A percentile compares a stretch with the other conserved stretches of the same genome.
These are phyloP conservation scores for Triangularia setosa DNA, from an alignment of 2,329 filamentous ascomycete genomes.

Conservation along the genomic window DNA sequence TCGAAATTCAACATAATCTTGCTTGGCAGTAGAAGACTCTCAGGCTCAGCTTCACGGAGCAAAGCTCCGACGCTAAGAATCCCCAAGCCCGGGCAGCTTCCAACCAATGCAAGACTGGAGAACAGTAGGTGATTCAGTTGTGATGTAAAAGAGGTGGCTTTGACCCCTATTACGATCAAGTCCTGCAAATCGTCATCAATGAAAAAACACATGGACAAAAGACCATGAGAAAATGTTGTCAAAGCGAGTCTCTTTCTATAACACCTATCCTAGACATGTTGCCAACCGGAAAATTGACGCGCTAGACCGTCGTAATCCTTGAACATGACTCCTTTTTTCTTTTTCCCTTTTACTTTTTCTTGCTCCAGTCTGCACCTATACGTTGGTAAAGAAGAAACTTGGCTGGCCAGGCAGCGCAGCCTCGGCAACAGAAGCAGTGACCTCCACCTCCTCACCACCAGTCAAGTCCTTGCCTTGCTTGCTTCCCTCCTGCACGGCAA, in stretches of 20 bases:
- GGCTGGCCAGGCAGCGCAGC: conserved; percentile 77
- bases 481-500: conserved; percentile 66
- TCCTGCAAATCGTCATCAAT: neutral
- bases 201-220: neutral
- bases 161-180: neutral
- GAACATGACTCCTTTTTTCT: neutral
- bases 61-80: neutral
- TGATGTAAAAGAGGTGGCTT: neutral
- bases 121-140: neutral
- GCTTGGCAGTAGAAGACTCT: no score
- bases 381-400: conserved; percentile 81
- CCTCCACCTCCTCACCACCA: conserved; percentile 51
- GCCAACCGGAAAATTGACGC: neutral
- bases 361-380: conserved; percentile 32
- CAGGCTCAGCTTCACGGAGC: neutral
- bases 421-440: conserved; percentile 59
- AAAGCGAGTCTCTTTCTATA: neutral
- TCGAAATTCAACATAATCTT: no score
- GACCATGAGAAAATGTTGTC: neutral
- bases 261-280: neutral
- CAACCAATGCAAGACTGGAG: no score
- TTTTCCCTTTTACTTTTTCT: conserved; percentile 1
- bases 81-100: neutral
- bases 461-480: conserved; percentile 59
- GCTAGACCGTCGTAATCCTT: neutral